Evolutionary conservation across 768 basidiomycete genomes (phyloP).

Genomic region (Trametes meyenii): DNA sequence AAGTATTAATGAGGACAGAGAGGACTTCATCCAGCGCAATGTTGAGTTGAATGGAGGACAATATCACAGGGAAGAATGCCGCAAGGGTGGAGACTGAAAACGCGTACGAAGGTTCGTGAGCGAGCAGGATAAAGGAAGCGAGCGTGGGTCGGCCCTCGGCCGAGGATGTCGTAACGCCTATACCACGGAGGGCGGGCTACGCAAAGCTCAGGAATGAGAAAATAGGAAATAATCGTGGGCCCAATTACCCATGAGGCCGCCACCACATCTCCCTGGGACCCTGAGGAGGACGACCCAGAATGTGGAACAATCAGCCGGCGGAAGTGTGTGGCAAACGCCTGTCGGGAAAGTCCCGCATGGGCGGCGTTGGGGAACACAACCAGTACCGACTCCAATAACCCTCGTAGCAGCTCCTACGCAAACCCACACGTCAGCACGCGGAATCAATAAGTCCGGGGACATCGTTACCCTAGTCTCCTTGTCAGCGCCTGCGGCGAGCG

Average conservation of each 20-base stretch:
- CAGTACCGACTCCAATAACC: conserved; percentile 9
- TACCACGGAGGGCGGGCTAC: conserved; percentile 17
- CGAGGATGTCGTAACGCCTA: conserved; percentile 28
- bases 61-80: conserved; percentile 24
- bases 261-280: background rate
- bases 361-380: conserved; percentile 17
- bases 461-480: conserved; percentile 6
- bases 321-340: conserved; percentile 26
- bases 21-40: conserved; percentile 60
- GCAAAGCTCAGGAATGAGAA: background rate
- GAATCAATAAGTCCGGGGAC: background rate
- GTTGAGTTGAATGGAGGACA: conserved; percentile 52
- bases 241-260: conserved; percentile 19
- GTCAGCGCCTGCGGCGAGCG: conserved; percentile 3
- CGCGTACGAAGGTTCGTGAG: conserved; percentile 21
- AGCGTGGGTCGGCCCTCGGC: conserved; percentile 17
- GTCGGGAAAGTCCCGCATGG: conserved; percentile 15
- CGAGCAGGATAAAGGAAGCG: conserved; percentile 33
- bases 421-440: background rate
- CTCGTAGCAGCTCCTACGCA: conserved; percentile 17
- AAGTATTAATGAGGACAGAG: conserved; percentile 50
- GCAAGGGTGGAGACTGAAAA: conserved; percentile 19
- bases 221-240: background rate
- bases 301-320: conserved; percentile 23
- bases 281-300: background rate